A percentile compares a stretch with the other conserved stretches of the same genome.
These are phyloP conservation scores for Bacterosira constricta DNA, from an alignment of 108 stramenopile species.

Conservation along the genomic window DNA sequence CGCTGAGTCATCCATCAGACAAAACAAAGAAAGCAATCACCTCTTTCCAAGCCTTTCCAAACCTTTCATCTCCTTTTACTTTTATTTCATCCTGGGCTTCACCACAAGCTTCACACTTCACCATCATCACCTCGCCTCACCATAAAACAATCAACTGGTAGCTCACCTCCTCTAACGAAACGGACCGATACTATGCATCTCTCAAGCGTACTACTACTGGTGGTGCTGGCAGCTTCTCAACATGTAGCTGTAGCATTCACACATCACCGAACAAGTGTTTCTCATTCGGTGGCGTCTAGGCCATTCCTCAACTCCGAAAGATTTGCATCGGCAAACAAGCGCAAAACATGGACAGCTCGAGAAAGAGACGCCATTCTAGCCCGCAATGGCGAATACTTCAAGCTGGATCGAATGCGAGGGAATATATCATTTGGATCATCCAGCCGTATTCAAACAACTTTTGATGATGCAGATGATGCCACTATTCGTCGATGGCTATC, in stretches of 20 bases:
- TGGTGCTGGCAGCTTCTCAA: background rate
- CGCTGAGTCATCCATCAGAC: too few species aligned
- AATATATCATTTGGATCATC: slow-evolving; percentile 78
- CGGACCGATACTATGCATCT: too few species aligned
- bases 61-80: too few species aligned
- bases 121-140: too few species aligned
- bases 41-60: background rate
- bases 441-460: slow-evolving; percentile 55
- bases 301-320: background rate
- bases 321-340: slow-evolving; percentile 13
- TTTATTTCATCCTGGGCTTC: too few species aligned
- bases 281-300: background rate
- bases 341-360: slow-evolving; percentile 40
- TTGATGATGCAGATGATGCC: slow-evolving; percentile 40
- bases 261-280: background rate
- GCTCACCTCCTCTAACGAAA: too few species aligned
- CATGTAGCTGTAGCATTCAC: slow-evolving; percentile 8
- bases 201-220: background rate
- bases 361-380: slow-evolving; percentile 60
- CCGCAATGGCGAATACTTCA: slow-evolving; percentile 74
- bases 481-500: slow-evolving; percentile 62
- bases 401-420: slow-evolving; percentile 58
- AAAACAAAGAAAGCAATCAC: too few species aligned
- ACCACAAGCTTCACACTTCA: too few species aligned
- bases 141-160: too few species aligned